phyloP scores from a whole-genome alignment of 2,329 filamentous ascomycete species.

The Metarhizium guizhouense region DNA sequence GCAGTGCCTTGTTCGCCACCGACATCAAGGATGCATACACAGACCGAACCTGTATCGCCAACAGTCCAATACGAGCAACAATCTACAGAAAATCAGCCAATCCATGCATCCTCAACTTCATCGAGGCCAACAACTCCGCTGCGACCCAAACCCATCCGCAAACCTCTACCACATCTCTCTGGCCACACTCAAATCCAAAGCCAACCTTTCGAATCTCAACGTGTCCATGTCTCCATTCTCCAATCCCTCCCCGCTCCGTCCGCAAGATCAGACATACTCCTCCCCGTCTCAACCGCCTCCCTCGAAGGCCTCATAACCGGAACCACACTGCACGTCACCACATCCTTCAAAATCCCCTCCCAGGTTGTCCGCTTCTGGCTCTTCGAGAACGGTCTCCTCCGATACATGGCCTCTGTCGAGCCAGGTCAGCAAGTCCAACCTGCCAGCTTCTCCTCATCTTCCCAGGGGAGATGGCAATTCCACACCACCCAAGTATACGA shows the following conservation, averaged over 20 bases:
- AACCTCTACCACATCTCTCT: conserved; percentile 18
- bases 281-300: conserved; percentile 38
- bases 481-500: conserved; percentile 42
- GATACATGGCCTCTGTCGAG: conserved; percentile 50
- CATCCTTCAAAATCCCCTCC: conserved; percentile 45
- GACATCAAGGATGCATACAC: not conserved
- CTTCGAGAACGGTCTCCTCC: conserved; percentile 43
- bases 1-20: not conserved
- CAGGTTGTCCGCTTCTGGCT: conserved; percentile 55
- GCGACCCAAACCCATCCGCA: conserved; percentile 12
- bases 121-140: not conserved
- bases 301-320: conserved; percentile 41
- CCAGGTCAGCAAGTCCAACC: conserved; percentile 22
- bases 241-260: conserved; percentile 38
- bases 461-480: conserved; percentile 17
- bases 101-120: not conserved
- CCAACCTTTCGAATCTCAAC: conserved; percentile 33
- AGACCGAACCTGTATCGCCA: not conserved
- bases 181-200: conserved; percentile 15
- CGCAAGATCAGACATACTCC: conserved; percentile 43
- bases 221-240: conserved; percentile 41
- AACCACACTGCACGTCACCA: conserved; percentile 44
- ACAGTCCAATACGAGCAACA: not conserved
- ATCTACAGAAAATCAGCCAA: no score
- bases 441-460: conserved; percentile 22